Percentiles rank a stretch among this genome's conserved stretches.
Evolutionary conservation across 1,284 basidiomycete species (phyloP).

Genomic region (Exobasidium cylindrosporum): DNA sequence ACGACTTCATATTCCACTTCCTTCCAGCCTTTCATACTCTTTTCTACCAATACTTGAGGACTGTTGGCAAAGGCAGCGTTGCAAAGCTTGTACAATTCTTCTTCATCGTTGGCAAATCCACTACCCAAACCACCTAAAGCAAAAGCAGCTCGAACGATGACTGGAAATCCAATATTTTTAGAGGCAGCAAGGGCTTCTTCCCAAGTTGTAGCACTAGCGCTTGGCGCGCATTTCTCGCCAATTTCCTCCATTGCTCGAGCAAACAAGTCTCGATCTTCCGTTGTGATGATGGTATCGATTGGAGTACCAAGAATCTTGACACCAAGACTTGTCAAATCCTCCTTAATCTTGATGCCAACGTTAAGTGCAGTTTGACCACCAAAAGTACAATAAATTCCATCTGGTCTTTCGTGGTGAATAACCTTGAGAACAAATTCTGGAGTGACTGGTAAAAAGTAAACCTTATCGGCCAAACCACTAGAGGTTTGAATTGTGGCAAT

Average conservation of each 20-base stretch:
- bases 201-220: slow-evolving; percentile 68
- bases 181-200: slow-evolving; percentile 87
- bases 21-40: slow-evolving; percentile 99
- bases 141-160: slow-evolving; percentile 94
- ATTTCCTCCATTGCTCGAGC: slow-evolving; percentile 93
- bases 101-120: slow-evolving; percentile 88
- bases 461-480: slow-evolving; percentile 95
- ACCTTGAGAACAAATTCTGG: slow-evolving; percentile 97
- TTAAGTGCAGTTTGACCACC: slow-evolving; percentile 96
- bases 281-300: slow-evolving; percentile 94
- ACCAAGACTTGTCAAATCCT: slow-evolving; percentile 77
- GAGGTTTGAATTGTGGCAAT: slow-evolving; percentile 99
- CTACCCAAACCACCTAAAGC: slow-evolving; percentile 91
- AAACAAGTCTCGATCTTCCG: slow-evolving; percentile 93
- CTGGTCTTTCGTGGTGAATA: slow-evolving; percentile 96
- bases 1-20: slow-evolving; percentile 99
- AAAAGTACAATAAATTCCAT: slow-evolving; percentile 98
- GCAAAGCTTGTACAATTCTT: slow-evolving; percentile 80
- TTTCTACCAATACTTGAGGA: slow-evolving; percentile 95
- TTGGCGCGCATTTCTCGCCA: slow-evolving; percentile 86
- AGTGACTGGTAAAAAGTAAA: slow-evolving; percentile 97
- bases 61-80: slow-evolving; percentile 81
- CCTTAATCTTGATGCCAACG: slow-evolving; percentile 95
- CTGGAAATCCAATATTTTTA: slow-evolving; percentile 83
- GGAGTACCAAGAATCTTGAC: slow-evolving; percentile 93